These are phyloP conservation scores for Chrysosporium keratinophilum DNA, from an alignment of 2,329 filamentous ascomycete genomes.

Conservation along the genomic window DNA sequence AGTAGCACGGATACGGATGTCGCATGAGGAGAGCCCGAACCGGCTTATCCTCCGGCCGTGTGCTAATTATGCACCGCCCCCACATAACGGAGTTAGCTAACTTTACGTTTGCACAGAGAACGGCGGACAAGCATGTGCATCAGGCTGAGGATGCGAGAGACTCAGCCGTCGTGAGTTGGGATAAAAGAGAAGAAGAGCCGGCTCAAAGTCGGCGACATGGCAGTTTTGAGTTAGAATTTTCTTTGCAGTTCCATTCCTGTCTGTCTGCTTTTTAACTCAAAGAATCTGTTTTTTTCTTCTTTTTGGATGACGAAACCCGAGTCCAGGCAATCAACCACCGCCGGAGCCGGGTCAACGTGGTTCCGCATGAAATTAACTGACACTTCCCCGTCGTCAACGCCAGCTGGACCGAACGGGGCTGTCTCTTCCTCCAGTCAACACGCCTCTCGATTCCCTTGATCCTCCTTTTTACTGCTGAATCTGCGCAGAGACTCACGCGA, in stretches of 20 bases:
- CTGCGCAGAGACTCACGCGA: neutral
- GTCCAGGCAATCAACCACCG: neutral
- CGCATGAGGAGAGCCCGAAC: too few relatives aligned
- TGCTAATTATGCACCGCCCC: neutral
- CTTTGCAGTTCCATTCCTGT: neutral
- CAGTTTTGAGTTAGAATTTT: neutral
- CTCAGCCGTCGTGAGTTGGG: neutral
- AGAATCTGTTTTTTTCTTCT: neutral
- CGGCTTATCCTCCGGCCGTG: too few relatives aligned
- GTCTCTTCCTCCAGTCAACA: neutral
- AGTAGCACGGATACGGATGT: too few relatives aligned
- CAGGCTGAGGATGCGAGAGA: too few relatives aligned
- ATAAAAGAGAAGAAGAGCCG: neutral
- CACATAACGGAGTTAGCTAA: neutral
- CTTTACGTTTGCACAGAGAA: too few relatives aligned
- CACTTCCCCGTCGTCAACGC: conserved; percentile 1
- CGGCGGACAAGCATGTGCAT: too few relatives aligned
- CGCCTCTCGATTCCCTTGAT: neutral
- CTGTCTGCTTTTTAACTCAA: neutral
- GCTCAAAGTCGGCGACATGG: neutral
- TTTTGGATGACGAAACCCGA: conserved; percentile 8
- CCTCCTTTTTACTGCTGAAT: neutral
- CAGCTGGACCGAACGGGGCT: conserved; percentile 1
- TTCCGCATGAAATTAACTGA: conserved; percentile 8
- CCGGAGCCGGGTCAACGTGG: conserved; percentile 5